Conservation (phyloP, 768 basidiomycete genomes). For the Chlorophyllum brunneum region DNA sequence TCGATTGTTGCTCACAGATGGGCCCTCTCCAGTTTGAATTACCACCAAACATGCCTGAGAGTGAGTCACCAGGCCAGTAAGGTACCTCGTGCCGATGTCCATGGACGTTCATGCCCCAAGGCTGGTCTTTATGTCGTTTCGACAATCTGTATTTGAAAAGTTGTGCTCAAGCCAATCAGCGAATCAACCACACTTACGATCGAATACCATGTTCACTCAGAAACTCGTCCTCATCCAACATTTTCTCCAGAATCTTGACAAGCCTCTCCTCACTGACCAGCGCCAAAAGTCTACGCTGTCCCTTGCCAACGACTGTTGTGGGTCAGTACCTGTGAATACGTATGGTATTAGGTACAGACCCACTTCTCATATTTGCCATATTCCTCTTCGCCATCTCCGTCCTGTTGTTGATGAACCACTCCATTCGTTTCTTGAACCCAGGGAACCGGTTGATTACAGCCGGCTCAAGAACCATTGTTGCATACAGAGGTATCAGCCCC, state of each 20-base stretch:
- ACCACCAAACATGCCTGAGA: slow-evolving; percentile 97
- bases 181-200: slow-evolving; percentile 59
- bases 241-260: slow-evolving; percentile 85
- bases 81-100: slow-evolving; percentile 88
- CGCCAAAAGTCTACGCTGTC: slow-evolving; percentile 83
- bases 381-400: slow-evolving; percentile 84
- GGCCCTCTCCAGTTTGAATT: slow-evolving; percentile 98
- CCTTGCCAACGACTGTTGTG: slow-evolving; percentile 58
- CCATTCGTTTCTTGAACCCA: slow-evolving; percentile 97
- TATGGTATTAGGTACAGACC: slow-evolving; percentile 9
- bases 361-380: slow-evolving; percentile 95
- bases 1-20: slow-evolving; percentile 53
- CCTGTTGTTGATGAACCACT: slow-evolving; percentile 98
- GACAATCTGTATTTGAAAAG: slow-evolving; percentile 58
- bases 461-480: slow-evolving; percentile 91
- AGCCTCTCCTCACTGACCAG: slow-evolving; percentile 90
- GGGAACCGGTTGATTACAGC: slow-evolving; percentile 86
- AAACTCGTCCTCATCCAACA: slow-evolving; percentile 97
- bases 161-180: neutral
- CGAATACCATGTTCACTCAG: slow-evolving; percentile 93
- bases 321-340: neutral
- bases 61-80: slow-evolving; percentile 98
- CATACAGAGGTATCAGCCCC: slow-evolving; percentile 96
- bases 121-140: slow-evolving; percentile 83
- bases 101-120: slow-evolving; percentile 94